Evolutionary conservation across 164 flowering plant species (phyloP).

Genomic region (Vitis labrusca): DNA sequence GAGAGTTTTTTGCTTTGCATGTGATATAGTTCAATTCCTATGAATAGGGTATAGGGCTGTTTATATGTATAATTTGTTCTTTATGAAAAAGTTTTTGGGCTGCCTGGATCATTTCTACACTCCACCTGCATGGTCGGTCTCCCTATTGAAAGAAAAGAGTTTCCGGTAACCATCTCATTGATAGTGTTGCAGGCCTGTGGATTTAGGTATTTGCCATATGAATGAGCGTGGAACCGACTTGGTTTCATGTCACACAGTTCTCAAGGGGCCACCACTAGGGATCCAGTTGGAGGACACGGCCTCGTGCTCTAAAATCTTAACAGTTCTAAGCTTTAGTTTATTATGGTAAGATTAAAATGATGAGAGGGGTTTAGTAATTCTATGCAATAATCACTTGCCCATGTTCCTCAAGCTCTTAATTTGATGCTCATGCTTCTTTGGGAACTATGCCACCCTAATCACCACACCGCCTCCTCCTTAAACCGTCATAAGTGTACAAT

Average conservation of each 20-base stretch:
- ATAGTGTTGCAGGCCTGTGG: not conserved
- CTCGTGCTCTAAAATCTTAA: constrained; percentile 32
- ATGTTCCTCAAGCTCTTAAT: constrained; percentile 24
- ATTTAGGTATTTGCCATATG: not conserved
- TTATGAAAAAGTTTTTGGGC: too few species aligned
- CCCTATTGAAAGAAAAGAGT: not conserved
- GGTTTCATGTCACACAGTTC: constrained; percentile 17
- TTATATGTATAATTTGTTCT: too few species aligned
- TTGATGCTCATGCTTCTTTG: constrained; percentile 19
- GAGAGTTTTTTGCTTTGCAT: too few species aligned
- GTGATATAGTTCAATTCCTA: too few species aligned
- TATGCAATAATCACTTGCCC: constrained; percentile 21
- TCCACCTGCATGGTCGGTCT: too few species aligned
- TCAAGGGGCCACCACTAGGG: constrained; percentile 27
- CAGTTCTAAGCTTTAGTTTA: not conserved
- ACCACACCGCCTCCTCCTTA: not conserved
- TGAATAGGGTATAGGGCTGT: too few species aligned
- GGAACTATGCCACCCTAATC: constrained; percentile 11
- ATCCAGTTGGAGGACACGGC: constrained; percentile 32
- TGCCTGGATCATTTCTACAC: too few species aligned
- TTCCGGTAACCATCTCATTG: not conserved
- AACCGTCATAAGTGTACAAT: not conserved
- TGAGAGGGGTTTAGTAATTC: constrained; percentile 14
- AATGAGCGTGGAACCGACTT: constrained; percentile 13
- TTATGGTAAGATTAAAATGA: not conserved